Base-by-base conservation (phyloP, 306 rosid genomes). In the Vachellia collinsii region DNA sequence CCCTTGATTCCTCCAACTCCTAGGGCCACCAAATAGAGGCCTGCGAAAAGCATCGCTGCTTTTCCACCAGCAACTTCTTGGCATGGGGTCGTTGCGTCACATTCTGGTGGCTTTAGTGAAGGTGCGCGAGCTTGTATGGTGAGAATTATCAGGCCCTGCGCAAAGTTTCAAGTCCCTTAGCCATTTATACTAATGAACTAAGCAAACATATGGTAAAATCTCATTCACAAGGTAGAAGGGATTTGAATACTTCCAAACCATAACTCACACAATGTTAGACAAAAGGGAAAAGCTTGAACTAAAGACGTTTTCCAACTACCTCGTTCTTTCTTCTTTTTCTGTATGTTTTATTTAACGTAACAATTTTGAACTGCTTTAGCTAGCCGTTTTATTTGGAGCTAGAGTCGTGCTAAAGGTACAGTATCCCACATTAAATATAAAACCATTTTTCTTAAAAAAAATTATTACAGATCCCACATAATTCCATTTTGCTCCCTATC, bases 1-100 rank as follows among this genome's bases (percentile, higher is more conserved):
- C 99, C 99, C 47, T 94, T 94, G 16, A 92, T 90, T 23, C 99
- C 99, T 38, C 99, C 97, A 25, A 88, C 92, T 16, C 99, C 99
- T 44, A 94, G 85, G 1, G 99, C 99, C 84, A 90, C 97, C 71
- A 94, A 81, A 81, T 94, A 94, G 25, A 94, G 89, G 10, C 97
- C 97, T 3, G 46, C 50, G 59, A 84, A 94, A 11, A 94, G 68
- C 87, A 92, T 85, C 12, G 86, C 83, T 29, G 92, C 95, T 80
- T 88, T 80, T 29, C 87, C 91, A 1, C 97, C 97, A 39, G 50
- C 29, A 3, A 89, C 94, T 86, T 93, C 92, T 36, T 88, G 41
- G 81, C 98, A 92, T 41, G 79, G 46, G 22, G 71, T 74, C 20
- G 75, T 74, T 39, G 36, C 36, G 3, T 76, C 84, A 78, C 99